Conservation (phyloP, 2,329 filamentous ascomycete genomes). For the Thelonectria blattea region DNA sequence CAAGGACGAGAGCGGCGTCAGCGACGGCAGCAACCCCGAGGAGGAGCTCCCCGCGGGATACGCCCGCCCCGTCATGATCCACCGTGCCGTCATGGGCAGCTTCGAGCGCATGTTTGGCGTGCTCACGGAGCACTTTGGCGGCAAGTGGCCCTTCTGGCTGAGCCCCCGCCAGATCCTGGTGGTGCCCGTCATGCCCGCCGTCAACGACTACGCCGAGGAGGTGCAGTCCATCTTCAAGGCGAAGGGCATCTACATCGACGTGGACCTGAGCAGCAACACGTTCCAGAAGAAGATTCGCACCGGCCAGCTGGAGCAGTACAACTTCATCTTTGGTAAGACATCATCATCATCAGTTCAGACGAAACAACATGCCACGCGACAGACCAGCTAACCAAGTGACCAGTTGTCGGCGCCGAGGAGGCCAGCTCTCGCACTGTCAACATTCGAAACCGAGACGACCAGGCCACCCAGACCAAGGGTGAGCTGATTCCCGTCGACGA, state of each 20-base stretch:
- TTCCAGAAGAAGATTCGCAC: slow-evolving; percentile 90
- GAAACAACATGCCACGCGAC: background rate
- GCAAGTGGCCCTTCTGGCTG: slow-evolving; percentile 91
- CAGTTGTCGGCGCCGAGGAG: slow-evolving; percentile 68
- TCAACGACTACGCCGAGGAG: slow-evolving; percentile 79
- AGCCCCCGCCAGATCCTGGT: slow-evolving; percentile 77
- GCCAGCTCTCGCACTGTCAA: slow-evolving; percentile 65
- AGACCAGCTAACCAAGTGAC: slow-evolving; percentile 25
- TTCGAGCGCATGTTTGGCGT: slow-evolving; percentile 74
- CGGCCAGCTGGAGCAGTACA: slow-evolving; percentile 81
- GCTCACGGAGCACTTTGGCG: slow-evolving; percentile 82
- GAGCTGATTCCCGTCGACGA: slow-evolving; percentile 63
- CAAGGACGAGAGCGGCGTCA: slow-evolving; percentile 50
- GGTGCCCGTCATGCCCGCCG: slow-evolving; percentile 72
- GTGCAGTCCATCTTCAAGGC: slow-evolving; percentile 72
- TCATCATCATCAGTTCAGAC: background rate
- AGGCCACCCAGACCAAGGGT: slow-evolving; percentile 65
- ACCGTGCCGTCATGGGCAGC: slow-evolving; percentile 79
- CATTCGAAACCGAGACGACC: slow-evolving; percentile 69
- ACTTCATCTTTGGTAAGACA: slow-evolving; percentile 74
- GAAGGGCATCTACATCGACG: slow-evolving; percentile 70
- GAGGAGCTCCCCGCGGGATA: slow-evolving; percentile 68
- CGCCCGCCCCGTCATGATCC: slow-evolving; percentile 84
- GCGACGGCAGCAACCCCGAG: slow-evolving; percentile 50
- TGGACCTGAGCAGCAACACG: slow-evolving; percentile 70